Conservation (phyloP, 495 filamentous ascomycete genomes). For the Lindgomyces ingoldianus region DNA sequence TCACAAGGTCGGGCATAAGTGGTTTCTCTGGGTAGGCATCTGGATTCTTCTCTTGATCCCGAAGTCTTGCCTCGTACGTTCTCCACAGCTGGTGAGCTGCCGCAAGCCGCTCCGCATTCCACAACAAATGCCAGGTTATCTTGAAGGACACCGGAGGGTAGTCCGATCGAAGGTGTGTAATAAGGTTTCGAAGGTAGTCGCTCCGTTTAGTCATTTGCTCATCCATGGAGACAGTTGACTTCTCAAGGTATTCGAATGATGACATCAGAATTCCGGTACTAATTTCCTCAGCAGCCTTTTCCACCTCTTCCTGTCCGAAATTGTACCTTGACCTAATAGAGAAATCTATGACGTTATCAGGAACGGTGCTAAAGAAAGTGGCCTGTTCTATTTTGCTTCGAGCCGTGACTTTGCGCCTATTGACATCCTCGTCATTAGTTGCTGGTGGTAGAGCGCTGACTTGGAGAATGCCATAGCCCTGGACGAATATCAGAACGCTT, state of each 20-base stretch:
- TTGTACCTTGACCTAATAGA: conserved; percentile 59
- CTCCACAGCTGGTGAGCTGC: conserved; percentile 84
- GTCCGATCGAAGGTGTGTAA: conserved; percentile 60
- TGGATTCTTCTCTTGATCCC: conserved; percentile 35
- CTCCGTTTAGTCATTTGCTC: conserved; percentile 72
- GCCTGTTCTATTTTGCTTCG: conserved; percentile 92
- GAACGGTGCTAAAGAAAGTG: conserved; percentile 81
- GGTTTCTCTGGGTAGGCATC: conserved; percentile 51
- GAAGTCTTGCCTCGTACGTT: conserved; percentile 58
- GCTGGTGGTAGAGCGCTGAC: conserved; percentile 57
- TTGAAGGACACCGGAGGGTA: conserved; percentile 59
- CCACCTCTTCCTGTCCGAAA: conserved; percentile 69
- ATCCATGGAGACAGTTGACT: conserved; percentile 71
- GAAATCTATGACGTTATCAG: conserved; percentile 79
- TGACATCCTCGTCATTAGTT: conserved; percentile 47
- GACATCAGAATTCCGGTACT: conserved; percentile 82
- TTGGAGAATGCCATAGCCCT: conserved; percentile 77
- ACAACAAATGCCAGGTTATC: conserved; percentile 79
- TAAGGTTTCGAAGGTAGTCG: conserved; percentile 70
- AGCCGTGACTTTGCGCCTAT: conserved; percentile 61
- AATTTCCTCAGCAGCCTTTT: conserved; percentile 72
- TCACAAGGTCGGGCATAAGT: conserved; percentile 64
- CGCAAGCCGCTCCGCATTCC: conserved; percentile 84
- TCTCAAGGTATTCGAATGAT: conserved; percentile 67
- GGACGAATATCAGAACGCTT: conserved; percentile 70